Percentiles rank a stretch among this genome's conserved stretches.
Conservation (phyloP, 805 yeast genomes). For the Yarrowia sp. region DNA sequence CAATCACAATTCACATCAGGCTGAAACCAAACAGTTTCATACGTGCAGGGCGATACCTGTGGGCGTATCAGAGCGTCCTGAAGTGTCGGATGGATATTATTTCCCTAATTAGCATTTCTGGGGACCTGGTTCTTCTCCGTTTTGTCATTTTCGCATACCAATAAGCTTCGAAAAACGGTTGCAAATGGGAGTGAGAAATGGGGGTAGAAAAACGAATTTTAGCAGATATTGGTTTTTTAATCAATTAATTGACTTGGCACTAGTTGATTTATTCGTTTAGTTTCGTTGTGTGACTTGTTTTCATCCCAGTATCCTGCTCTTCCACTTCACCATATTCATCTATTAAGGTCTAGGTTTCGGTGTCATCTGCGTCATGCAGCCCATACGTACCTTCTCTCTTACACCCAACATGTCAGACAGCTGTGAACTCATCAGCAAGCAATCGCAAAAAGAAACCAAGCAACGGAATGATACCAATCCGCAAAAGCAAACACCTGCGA, state of each 20-base stretch:
- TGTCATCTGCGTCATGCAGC: constrained; percentile 15
- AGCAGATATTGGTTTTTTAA: too few relatives aligned
- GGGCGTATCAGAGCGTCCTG: constrained; percentile 1
- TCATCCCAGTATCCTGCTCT: too few relatives aligned
- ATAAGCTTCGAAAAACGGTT: not conserved
- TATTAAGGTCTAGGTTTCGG: not conserved
- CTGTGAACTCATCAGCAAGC: not conserved
- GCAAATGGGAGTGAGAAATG: too few relatives aligned
- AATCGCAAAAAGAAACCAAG: constrained; percentile 5
- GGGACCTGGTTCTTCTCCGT: not conserved
- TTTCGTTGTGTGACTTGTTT: too few relatives aligned
- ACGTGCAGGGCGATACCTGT: constrained; percentile 14
- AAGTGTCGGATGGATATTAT: not conserved
- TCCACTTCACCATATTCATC: not conserved
- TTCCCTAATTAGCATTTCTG: constrained; percentile 1
- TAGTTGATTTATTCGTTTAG: too few relatives aligned
- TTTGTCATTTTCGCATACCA: not conserved
- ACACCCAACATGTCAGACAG: constrained; percentile 6
- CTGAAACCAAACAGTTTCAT: constrained; percentile 22
- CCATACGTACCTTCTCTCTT: not conserved
- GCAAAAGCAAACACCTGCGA: not conserved
- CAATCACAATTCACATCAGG: too few relatives aligned
- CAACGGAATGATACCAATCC: constrained; percentile 12
- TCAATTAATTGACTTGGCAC: too few relatives aligned
- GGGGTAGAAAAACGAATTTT: too few relatives aligned